Evolutionary conservation across 169 alveolate genomes (phyloP), one percentile per base, ranked within the genome.

Genomic region (Cryptosporidium ubiquitum): DNA sequence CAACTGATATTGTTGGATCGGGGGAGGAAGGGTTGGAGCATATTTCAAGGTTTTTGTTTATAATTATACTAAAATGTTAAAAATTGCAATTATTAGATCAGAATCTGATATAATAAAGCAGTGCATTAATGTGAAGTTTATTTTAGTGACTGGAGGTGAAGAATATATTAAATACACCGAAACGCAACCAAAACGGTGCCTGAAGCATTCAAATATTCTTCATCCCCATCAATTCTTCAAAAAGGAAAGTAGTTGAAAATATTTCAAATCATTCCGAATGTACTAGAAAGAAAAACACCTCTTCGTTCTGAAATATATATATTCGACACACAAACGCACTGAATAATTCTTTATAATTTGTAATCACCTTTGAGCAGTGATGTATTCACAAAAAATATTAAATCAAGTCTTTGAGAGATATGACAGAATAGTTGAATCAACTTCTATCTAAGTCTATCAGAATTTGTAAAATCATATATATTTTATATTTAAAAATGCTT

Each of bases 291-390:
- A 84, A 84, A 95, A 84, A 86, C 91, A n/a, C 98, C 98, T 42
- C 99, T 98, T 3, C 96, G 97, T 1, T 94, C 97, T 31, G 99
- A 96, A n/a, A n/a, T n/a, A n/a, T 85, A 93, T 96, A 23, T 96
- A 96, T 91, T 94, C 99, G 16, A 93, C 96, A 33, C 99, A 96
- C 91, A 86, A 98, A 39, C 95, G 96, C 84, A 92, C 96, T 44
- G 95, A 97, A 33, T 98, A 98, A 18, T 93, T 96, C 66, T 95
- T 93, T 91, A 79, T 95, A 18, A 93, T 96, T 84, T 96, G 97
- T 40, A 93, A 92, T 68, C 94, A 92, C 39, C 92, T 96, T 20
- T 91, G 89, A 58, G 94, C 98, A 31, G 91, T 84, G 57, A 47
- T 66, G 6, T 7, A 33, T 29, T 33, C 73, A 66, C 51, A 33